Evolutionary conservation across 2,329 filamentous ascomycete genomes (phyloP).

Genomic region (Nemania sp.): DNA sequence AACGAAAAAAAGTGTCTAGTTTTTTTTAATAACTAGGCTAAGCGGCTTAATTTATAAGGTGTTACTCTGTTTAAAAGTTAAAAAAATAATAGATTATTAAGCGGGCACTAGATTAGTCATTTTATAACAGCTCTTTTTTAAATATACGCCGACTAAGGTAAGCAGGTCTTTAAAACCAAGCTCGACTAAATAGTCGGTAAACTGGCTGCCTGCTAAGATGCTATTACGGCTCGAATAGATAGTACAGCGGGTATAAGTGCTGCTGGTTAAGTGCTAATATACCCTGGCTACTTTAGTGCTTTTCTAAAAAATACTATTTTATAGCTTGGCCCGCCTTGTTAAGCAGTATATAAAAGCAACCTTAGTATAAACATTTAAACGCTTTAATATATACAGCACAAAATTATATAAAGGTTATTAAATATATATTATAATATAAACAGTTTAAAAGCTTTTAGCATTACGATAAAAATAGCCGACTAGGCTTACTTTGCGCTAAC

Average conservation of each 20-base stretch:
- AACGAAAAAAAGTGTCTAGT: slow-evolving; percentile 40
- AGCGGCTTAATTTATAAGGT: slow-evolving; percentile 35
- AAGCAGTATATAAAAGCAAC: slow-evolving; percentile 40
- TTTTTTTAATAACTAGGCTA: slow-evolving; percentile 42
- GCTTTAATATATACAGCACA: slow-evolving; percentile 43
- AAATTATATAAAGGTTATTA: slow-evolving; percentile 42
- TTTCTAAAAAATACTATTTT: slow-evolving; percentile 42
- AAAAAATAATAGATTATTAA: slow-evolving; percentile 43
- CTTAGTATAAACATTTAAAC: slow-evolving; percentile 40
- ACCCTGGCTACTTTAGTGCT: slow-evolving; percentile 40
- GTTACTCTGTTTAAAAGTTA: slow-evolving; percentile 39
- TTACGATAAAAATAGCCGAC: slow-evolving; percentile 40
- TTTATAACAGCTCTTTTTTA: slow-evolving; percentile 42
- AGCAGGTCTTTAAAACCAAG: slow-evolving; percentile 39
- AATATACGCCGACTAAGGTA: slow-evolving; percentile 41
- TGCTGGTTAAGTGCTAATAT: slow-evolving; percentile 37
- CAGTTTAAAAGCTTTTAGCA: slow-evolving; percentile 37
- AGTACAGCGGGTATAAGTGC: slow-evolving; percentile 16
- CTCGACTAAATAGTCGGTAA: slow-evolving; percentile 43
- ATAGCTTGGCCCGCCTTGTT: slow-evolving; percentile 41
- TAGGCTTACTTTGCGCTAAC: slow-evolving; percentile 43
- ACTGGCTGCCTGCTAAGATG: slow-evolving; percentile 38
- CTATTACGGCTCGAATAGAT: slow-evolving; percentile 39
- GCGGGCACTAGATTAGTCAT: slow-evolving; percentile 43
- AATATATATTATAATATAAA: slow-evolving; percentile 44